Percentiles rank a stretch among this genome's conserved stretches.
phyloP scores from a whole-genome alignment of 495 filamentous ascomycete genomes.

The Astrothelium subdiscretum region DNA sequence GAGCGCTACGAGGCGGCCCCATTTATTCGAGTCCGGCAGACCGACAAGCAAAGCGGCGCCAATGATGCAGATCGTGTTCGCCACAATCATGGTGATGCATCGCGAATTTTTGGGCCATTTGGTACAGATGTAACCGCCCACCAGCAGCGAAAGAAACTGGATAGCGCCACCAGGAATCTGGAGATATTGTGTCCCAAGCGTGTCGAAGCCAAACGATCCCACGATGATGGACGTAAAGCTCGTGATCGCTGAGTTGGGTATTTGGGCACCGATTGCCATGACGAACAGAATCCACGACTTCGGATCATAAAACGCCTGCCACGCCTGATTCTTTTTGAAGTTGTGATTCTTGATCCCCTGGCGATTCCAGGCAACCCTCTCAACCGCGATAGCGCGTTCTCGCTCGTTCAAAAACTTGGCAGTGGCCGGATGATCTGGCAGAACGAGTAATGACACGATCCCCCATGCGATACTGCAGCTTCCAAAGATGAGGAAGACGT shows the following conservation, averaged over 20 bases:
- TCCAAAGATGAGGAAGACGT: constrained; percentile 41
- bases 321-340: constrained; percentile 39
- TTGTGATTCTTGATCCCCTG: constrained; percentile 38
- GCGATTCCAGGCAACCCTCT: constrained; percentile 33
- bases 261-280: constrained; percentile 21
- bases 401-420: constrained; percentile 35
- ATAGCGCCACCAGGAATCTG: constrained; percentile 36
- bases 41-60: constrained; percentile 27
- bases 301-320: constrained; percentile 35
- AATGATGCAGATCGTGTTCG: constrained; percentile 31
- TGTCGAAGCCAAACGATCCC: constrained; percentile 42
- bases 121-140: constrained; percentile 27
- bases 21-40: constrained; percentile 36
- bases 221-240: constrained; percentile 34
- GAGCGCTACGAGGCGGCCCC: constrained; percentile 42
- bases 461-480: constrained; percentile 27
- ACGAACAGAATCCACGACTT: constrained; percentile 38
- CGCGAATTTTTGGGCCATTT: constrained; percentile 29
- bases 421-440: constrained; percentile 36
- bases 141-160: constrained; percentile 30
- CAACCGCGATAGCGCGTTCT: constrained; percentile 33
- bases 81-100: constrained; percentile 30
- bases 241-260: constrained; percentile 22
- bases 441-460: constrained; percentile 27
- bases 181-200: constrained; percentile 43